Evolutionary conservation across 139 green algal species (phyloP), one percentile per base, ranked within the genome.

Genomic region (Spirogloea muscicola): DNA sequence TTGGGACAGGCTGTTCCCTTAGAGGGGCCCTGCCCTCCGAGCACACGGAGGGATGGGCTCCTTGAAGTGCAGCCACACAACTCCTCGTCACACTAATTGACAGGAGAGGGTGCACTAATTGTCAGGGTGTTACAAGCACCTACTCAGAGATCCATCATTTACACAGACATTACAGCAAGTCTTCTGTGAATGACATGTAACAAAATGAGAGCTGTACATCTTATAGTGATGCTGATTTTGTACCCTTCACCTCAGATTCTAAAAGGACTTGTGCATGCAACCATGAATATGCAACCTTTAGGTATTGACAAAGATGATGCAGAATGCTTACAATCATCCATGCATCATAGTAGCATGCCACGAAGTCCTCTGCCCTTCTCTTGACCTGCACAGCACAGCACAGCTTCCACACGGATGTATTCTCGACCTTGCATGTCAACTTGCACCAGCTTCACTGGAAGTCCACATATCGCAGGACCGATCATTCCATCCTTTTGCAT

Each of bases 71-170:
- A 38, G 9, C 68, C 74, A 51, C 72, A 79, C 42, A 80, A 46
- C 34, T 82, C 66, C 38, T 82, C 74, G 2, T 80, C 49, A 65
- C 72, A 81, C 71, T 77, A 57, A n/a, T n/a, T n/a, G n/a, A n/a
- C n/a, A n/a, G n/a, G n/a, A n/a, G n/a, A n/a, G 46, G 46, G 21
- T 55, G 21, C 46, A 55, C 46, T 55, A 55, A 21, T 55, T 55
- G 46, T 55, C 21, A 55, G 46, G 46, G 46, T n/a, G n/a, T n/a
- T n/a, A n/a, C n/a, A n/a, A n/a, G n/a, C n/a, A n/a, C n/a, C n/a
- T n/a, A n/a, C 46, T 55, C 21, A 31, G 21, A 55, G 46, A 31
- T 55, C 21, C 46, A 55, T 21, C 21, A 55, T 55, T 55, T 55
- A 55, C 46, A 31, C 21, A 21, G 21, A 55, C 46, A 55, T 31